Conservation (phyloP, 208 protist species). For the Trypanosoma theileri region DNA sequence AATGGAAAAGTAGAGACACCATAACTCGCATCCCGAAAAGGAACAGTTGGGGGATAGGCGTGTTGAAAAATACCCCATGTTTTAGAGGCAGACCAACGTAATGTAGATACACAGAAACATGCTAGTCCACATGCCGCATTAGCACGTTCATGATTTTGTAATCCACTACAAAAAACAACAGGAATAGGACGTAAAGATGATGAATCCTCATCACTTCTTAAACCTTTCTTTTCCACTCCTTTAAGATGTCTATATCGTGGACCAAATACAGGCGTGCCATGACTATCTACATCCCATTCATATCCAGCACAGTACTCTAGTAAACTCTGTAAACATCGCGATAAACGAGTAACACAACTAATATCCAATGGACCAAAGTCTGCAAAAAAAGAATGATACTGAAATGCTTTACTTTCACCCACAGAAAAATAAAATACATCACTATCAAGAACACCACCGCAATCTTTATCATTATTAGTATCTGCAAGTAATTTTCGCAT, state of each 20-base stretch:
- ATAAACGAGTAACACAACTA: slow-evolving; percentile 68
- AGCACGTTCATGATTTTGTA: slow-evolving; percentile 73
- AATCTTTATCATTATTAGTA: slow-evolving; percentile 15
- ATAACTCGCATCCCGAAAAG: slow-evolving; percentile 94
- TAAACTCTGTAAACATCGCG: slow-evolving; percentile 45
- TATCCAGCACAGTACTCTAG: slow-evolving; percentile 34
- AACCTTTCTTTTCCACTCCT: neutral
- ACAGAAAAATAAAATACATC: slow-evolving; percentile 52
- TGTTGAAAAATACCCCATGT: slow-evolving; percentile 55
- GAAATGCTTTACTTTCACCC: slow-evolving; percentile 37
- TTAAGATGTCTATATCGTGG: neutral
- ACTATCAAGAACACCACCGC: slow-evolving; percentile 13
- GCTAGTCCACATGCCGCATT: slow-evolving; percentile 86
- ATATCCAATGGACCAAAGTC: slow-evolving; percentile 94
- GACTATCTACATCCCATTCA: slow-evolving; percentile 9
- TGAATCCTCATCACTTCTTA: neutral
- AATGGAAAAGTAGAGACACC: slow-evolving; percentile 83
- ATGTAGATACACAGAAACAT: slow-evolving; percentile 66
- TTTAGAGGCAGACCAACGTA: slow-evolving; percentile 58
- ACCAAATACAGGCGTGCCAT: slow-evolving; percentile 2
- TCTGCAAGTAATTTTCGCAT: slow-evolving; percentile 9
- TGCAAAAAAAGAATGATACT: slow-evolving; percentile 90
- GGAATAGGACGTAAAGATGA: slow-evolving; percentile 16
- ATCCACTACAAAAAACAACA: slow-evolving; percentile 55
- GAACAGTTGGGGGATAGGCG: slow-evolving; percentile 79